These are phyloP conservation scores for Cnidoscolus chayamansa DNA, from an alignment of 441 rosid species.

Conservation along the genomic window DNA sequence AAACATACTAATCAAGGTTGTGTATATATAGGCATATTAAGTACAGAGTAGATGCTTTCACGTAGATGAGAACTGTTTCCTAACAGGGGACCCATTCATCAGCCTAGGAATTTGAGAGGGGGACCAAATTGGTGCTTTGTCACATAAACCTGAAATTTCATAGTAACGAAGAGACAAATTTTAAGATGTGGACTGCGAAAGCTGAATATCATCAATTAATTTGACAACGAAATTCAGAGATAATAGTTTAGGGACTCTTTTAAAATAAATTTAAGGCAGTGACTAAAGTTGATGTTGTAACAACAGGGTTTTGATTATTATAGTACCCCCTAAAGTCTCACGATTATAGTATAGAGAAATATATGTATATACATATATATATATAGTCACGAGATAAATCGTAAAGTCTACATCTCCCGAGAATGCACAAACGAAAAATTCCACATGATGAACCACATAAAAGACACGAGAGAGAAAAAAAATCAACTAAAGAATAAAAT, in stretches of 20 bases:
- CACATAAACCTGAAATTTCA: neutral
- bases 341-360: too few species aligned
- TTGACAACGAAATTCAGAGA: neutral
- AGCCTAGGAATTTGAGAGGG: too few species aligned
- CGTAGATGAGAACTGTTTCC: too few species aligned
- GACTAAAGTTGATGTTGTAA: neutral
- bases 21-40: neutral
- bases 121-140: too few species aligned
- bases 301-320: neutral
- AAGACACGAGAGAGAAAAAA: too few species aligned
- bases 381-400: too few species aligned
- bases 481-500: too few species aligned
- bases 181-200: neutral
- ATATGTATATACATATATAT: too few species aligned
- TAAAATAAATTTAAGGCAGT: neutral
- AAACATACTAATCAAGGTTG: neutral
- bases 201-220: neutral
- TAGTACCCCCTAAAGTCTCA: neutral
- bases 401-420: too few species aligned
- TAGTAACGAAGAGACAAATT: neutral
- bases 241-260: neutral
- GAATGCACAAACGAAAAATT: too few species aligned
- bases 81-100: too few species aligned
- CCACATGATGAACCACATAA: too few species aligned
- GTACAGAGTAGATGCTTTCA: neutral